Conservation (phyloP, 148 eudicot species). For the Agrostemma githago region DNA sequence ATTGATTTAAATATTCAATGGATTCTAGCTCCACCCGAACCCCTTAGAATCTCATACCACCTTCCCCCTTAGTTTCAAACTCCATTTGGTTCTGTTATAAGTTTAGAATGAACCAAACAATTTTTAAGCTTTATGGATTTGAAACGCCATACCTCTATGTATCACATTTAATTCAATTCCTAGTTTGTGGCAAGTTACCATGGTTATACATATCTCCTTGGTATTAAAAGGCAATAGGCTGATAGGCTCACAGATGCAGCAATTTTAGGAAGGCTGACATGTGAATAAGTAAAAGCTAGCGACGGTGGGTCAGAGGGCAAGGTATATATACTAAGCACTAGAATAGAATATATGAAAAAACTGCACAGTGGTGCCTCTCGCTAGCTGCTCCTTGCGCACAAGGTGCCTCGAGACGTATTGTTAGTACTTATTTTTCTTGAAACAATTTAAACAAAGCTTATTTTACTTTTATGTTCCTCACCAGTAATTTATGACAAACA, state of each 20-base stretch:
- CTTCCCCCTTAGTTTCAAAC: too few species aligned
- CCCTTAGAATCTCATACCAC: too few species aligned
- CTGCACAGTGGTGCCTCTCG: neutral
- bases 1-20: too few species aligned
- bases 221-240: neutral
- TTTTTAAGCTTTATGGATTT: too few species aligned
- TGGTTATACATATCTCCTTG: neutral
- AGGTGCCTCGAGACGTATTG: neutral
- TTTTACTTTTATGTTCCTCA: conserved; percentile 8
- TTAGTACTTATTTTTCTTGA: too few species aligned
- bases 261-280: neutral
- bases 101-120: too few species aligned
- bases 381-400: neutral
- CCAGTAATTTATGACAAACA: conserved; percentile 27
- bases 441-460: neutral
- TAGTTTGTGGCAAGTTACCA: neutral
- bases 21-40: too few species aligned
- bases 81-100: too few species aligned
- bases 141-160: too few species aligned
- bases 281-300: neutral
- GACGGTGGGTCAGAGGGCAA: neutral
- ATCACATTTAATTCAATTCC: too few species aligned
- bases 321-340: neutral
- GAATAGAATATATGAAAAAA: neutral
- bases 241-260: neutral